Evolutionary conservation across 176 grass and related monocot genomes (phyloP).

Genomic region (Aegilops speltoides): DNA sequence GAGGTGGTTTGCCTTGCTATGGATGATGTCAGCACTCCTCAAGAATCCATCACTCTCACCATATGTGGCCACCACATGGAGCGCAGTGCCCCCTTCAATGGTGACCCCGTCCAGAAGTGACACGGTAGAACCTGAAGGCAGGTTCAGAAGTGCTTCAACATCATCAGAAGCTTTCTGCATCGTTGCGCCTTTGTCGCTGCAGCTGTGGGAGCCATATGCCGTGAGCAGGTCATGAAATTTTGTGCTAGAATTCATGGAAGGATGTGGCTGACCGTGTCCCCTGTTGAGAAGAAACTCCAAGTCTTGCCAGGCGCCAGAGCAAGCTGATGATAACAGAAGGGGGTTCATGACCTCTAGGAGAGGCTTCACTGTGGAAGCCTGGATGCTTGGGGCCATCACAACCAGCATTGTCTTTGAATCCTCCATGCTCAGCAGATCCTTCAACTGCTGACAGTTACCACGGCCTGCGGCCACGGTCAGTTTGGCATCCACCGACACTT

Average conservation of each 20-base stretch:
- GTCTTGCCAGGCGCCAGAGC: neutral
- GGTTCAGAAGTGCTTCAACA: neutral
- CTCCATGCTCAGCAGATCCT: neutral
- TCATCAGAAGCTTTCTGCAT: neutral
- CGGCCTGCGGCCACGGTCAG: no score
- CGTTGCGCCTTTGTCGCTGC: neutral
- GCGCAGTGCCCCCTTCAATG: neutral
- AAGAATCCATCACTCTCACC: neutral
- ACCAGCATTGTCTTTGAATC: neutral
- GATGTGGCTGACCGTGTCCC: neutral
- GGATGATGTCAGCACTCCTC: neutral
- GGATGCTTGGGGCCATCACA: no score
- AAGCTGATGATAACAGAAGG: neutral
- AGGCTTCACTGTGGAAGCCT: neutral
- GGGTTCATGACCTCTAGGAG: neutral
- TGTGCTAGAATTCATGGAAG: neutral
- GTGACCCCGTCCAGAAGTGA: neutral
- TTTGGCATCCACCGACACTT: neutral
- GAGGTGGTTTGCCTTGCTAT: neutral
- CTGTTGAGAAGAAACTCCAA: neutral
- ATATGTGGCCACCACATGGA: slow-evolving; percentile 10
- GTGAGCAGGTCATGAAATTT: neutral
- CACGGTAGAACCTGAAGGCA: neutral
- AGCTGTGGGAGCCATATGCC: neutral
- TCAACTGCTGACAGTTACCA: neutral